Evolutionary conservation across 495 filamentous ascomycete genomes (phyloP).

Genomic region (Terfezia claveryi): DNA sequence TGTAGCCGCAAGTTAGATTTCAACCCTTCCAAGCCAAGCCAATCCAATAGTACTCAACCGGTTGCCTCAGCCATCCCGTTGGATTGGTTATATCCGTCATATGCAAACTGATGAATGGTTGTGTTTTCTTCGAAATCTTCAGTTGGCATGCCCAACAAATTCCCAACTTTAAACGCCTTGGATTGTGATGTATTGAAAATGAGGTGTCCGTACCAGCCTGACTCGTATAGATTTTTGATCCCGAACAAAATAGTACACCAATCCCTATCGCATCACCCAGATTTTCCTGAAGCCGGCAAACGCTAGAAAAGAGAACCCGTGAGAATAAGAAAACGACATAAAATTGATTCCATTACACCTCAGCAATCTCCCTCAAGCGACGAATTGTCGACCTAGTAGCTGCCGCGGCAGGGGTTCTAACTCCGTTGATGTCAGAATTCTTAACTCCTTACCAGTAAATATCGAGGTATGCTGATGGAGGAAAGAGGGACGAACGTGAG

Average conservation of each 20-base stretch:
- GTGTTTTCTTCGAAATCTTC: no score
- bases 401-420: constrained; percentile 82
- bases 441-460: no score
- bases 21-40: no score
- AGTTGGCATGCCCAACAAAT: no score
- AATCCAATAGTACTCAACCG: no score
- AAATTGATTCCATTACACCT: constrained; percentile 45
- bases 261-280: background rate
- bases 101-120: no score
- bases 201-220: background rate
- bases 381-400: constrained; percentile 94
- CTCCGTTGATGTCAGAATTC: background rate
- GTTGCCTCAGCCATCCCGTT: no score
- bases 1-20: no score
- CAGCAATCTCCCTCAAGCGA: constrained; percentile 90
- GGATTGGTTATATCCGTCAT: no score
- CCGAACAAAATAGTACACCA: background rate
- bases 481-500: constrained; percentile 57
- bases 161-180: background rate
- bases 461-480: no score
- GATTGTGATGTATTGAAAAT: background rate
- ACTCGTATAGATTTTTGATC: background rate
- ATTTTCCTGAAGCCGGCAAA: constrained; percentile 3
- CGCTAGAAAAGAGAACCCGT: constrained; percentile 23
- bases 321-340: constrained; percentile 20